These are phyloP conservation scores for Antrodiella citrinella DNA, from an alignment of 768 basidiomycete species.

Conservation along the genomic window DNA sequence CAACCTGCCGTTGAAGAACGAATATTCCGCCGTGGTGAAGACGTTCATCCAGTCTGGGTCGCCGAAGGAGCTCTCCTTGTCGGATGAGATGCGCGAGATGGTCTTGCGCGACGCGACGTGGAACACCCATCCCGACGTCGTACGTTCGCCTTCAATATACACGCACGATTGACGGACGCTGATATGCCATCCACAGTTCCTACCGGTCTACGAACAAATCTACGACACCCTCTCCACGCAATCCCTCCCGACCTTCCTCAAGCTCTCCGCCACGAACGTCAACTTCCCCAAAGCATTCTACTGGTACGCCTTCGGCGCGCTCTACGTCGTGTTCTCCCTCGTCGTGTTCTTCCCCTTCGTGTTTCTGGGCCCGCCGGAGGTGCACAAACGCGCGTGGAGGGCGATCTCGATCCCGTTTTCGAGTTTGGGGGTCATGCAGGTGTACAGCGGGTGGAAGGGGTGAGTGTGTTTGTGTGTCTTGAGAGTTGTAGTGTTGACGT, in stretches of 20 bases:
- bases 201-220: slow-evolving; percentile 26
- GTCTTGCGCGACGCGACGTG: slow-evolving; percentile 21
- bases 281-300: slow-evolving; percentile 29
- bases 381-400: slow-evolving; percentile 23
- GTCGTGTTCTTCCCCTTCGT: neutral
- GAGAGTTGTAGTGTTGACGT: neutral
- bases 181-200: slow-evolving; percentile 19
- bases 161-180: neutral
- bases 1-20: slow-evolving; percentile 18
- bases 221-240: slow-evolving; percentile 23
- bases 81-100: slow-evolving; percentile 19
- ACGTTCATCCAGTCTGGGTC: slow-evolving; percentile 18
- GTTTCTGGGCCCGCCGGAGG: neutral
- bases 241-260: slow-evolving; percentile 27
- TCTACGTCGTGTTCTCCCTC: slow-evolving; percentile 15
- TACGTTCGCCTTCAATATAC: slow-evolving; percentile 14
- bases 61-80: slow-evolving; percentile 16
- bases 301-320: slow-evolving; percentile 25
- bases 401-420: slow-evolving; percentile 24
- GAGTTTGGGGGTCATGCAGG: slow-evolving; percentile 23
- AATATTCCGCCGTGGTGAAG: slow-evolving; percentile 17
- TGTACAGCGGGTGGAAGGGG: slow-evolving; percentile 29
- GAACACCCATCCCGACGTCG: slow-evolving; percentile 30
- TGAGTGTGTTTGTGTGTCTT: slow-evolving; percentile 7
- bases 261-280: slow-evolving; percentile 25